Conservation (phyloP, 2,329 filamentous ascomycete genomes). For the Podosphaera aphanis region DNA sequence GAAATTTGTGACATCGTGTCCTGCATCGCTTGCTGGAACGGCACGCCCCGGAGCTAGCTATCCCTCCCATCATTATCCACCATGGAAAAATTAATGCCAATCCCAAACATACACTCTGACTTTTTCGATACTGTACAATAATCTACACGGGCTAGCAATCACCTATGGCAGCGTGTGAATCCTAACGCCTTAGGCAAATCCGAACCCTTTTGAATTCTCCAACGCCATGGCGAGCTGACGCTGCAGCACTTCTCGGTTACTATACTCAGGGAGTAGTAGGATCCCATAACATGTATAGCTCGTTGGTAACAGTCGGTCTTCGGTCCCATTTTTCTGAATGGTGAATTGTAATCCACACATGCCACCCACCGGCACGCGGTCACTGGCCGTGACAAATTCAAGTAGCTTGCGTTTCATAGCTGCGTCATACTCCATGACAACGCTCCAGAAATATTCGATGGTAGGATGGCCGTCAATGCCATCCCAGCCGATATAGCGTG, state of each 20-base stretch:
- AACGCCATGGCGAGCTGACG: slow-evolving; percentile 65
- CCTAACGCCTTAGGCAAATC: slow-evolving; percentile 49
- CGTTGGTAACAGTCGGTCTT: slow-evolving; percentile 45
- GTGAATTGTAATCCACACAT: slow-evolving; percentile 63
- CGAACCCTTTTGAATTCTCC: slow-evolving; percentile 75
- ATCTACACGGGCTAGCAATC: too few species aligned
- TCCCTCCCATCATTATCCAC: too few species aligned
- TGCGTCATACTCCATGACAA: slow-evolving; percentile 44
- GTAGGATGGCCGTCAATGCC: slow-evolving; percentile 32
- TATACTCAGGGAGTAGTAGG: slow-evolving; percentile 65
- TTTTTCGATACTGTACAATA: too few species aligned
- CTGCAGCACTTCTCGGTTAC: slow-evolving; percentile 41
- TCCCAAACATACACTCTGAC: too few species aligned
- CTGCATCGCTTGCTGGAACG: too few species aligned
- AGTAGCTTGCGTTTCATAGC: slow-evolving; percentile 53
- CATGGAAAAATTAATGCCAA: too few species aligned
- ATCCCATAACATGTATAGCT: slow-evolving; percentile 88
- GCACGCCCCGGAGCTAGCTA: too few species aligned
- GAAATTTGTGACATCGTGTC: too few species aligned
- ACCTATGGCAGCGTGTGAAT: too few species aligned
- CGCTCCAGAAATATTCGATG: slow-evolving; percentile 62
- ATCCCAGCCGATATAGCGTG: slow-evolving; percentile 66
- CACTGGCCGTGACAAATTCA: slow-evolving; percentile 86
- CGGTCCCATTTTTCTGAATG: slow-evolving; percentile 53
- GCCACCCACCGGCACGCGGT: slow-evolving; percentile 72